phyloP scores from a whole-genome alignment of 2,329 filamentous ascomycete genomes.

The Alternaria infectoria region DNA sequence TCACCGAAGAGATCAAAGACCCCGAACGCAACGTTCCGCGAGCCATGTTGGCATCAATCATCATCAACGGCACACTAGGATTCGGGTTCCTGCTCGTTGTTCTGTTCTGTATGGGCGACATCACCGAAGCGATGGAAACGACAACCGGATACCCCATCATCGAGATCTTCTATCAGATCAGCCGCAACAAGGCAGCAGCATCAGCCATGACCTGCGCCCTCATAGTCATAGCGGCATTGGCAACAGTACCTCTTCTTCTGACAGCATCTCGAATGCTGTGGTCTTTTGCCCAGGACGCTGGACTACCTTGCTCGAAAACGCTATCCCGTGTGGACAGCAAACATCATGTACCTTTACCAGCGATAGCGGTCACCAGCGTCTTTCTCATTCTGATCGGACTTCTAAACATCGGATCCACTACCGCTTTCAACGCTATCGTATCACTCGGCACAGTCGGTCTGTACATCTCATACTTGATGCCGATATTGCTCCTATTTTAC shows the following conservation, averaged over 20 bases:
- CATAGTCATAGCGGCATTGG: slow-evolving; percentile 25
- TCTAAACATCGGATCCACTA: slow-evolving; percentile 24
- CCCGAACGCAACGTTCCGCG: slow-evolving; percentile 1
- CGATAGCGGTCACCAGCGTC: slow-evolving; percentile 13
- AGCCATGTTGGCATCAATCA: slow-evolving; percentile 8
- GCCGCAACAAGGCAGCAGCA: slow-evolving; percentile 1
- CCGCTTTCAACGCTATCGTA: slow-evolving; percentile 28
- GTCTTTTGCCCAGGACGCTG: slow-evolving; percentile 28
- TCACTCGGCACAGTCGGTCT: slow-evolving; percentile 25
- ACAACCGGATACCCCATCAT: slow-evolving; percentile 47
- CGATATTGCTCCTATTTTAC: slow-evolving; percentile 18
- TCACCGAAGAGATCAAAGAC: slow-evolving; percentile 4
- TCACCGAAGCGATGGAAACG: slow-evolving; percentile 34
- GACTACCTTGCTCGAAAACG: slow-evolving; percentile 42
- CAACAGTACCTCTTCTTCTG: slow-evolving; percentile 13
- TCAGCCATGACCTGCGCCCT: slow-evolving; percentile 25
- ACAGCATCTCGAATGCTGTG: slow-evolving; percentile 35
- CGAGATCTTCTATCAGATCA: slow-evolving; percentile 34
- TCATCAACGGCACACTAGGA: slow-evolving; percentile 44
- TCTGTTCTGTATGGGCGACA: slow-evolving; percentile 42
- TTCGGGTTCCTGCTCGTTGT: slow-evolving; percentile 47
- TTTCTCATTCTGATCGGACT: slow-evolving; percentile 19
- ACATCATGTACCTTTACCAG: slow-evolving; percentile 24
- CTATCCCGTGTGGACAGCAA: slow-evolving; percentile 18
- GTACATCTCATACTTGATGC: slow-evolving; percentile 26